Evolutionary conservation across 78 protist genomes (phyloP).

Genomic region (Cavenderia fasciculata): DNA sequence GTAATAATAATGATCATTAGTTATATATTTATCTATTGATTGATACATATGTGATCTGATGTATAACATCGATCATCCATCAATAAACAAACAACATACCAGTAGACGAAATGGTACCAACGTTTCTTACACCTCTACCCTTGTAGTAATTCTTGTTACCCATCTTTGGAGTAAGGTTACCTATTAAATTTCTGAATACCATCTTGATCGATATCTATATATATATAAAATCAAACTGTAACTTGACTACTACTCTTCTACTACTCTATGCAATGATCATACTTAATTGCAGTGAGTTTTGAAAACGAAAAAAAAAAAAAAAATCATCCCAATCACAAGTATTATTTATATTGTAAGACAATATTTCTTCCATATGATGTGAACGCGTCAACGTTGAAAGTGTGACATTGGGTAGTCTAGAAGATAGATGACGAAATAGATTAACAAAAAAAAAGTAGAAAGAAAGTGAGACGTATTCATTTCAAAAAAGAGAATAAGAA

Average conservation of each 20-base stretch:
- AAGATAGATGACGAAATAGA: no score
- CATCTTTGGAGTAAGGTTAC: slow-evolving; percentile 72
- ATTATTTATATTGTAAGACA: not conserved
- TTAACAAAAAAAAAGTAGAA: no score
- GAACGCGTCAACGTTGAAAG: no score
- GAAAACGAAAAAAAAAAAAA: not conserved
- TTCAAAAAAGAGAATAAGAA: no score
- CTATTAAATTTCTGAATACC: slow-evolving; percentile 43
- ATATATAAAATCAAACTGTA: no score
- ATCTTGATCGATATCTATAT: no score
- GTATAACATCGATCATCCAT: no score
- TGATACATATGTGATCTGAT: no score
- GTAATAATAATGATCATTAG: not conserved
- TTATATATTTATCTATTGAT: not conserved
- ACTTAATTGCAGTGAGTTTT: not conserved
- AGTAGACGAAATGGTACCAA: slow-evolving; percentile 22
- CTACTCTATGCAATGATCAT: not conserved
- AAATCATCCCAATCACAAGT: slow-evolving; percentile 1
- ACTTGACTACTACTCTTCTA: not conserved
- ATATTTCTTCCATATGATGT: no score
- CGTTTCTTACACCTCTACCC: slow-evolving; percentile 64
- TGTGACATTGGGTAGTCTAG: no score
- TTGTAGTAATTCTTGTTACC: slow-evolving; percentile 72
- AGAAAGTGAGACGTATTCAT: no score
- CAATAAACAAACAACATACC: no score